Conservation (phyloP, 768 basidiomycete genomes). For the Termitomyces sp. region DNA sequence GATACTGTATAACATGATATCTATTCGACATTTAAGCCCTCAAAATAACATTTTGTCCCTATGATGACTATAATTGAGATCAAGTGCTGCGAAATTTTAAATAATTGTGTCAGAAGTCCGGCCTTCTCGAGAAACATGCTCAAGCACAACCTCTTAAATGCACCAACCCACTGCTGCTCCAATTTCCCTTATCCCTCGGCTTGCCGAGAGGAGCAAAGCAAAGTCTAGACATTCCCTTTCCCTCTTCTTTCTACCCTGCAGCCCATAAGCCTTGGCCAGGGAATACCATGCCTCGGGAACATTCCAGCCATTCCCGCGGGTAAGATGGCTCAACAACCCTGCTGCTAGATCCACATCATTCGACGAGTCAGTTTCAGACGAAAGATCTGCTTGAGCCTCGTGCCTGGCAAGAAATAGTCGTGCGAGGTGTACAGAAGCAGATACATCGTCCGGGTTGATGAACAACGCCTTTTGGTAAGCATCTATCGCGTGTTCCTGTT, state of each 20-base stretch:
- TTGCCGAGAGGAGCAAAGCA: conserved; percentile 11
- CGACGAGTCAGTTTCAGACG: background rate
- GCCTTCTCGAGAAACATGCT: background rate
- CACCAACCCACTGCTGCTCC: conserved; percentile 17
- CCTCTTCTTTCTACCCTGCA: conserved; percentile 21
- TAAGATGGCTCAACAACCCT: conserved; percentile 70
- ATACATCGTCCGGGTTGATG: conserved; percentile 71
- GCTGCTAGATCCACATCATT: conserved; percentile 72
- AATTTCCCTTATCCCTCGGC: conserved; percentile 14
- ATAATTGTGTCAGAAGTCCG: background rate
- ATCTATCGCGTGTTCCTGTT: conserved; percentile 59
- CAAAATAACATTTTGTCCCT: background rate
- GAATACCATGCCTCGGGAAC: conserved; percentile 94
- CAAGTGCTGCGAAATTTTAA: background rate
- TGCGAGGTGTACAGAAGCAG: conserved; percentile 75
- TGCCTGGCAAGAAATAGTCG: conserved; percentile 54
- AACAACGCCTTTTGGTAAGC: conserved; percentile 88
- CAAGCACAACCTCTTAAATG: conserved; percentile 4
- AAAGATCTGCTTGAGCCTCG: conserved; percentile 24
- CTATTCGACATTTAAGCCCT: background rate
- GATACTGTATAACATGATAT: background rate
- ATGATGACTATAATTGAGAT: background rate
- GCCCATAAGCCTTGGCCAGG: conserved; percentile 73
- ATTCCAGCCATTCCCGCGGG: conserved; percentile 83
- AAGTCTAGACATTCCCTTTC: conserved; percentile 15